Evolutionary conservation across 208 protist species (phyloP), one percentile per base, ranked within the genome.

Genomic region (Tritrichomonas musculus): DNA sequence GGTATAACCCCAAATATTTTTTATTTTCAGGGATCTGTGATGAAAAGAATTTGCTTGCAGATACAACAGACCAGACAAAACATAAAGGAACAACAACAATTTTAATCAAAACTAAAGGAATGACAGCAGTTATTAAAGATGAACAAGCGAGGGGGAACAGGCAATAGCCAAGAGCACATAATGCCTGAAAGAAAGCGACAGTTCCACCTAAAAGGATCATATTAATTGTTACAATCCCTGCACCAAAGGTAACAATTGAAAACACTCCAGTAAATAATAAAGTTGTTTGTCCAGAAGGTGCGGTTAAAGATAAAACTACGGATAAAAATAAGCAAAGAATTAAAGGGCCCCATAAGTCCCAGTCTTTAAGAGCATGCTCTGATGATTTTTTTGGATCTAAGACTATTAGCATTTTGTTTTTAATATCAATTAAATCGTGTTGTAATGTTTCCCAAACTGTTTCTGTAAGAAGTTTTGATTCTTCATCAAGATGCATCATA

Each of bases 141-240:
- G n/a, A n/a, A 5, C 25, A 30, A 39, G 41, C 44, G 25, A 50
- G 5, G 11, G 77, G 77, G 44, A 88, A 88, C 39, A 88, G n/a
- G 47, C 77, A 88, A 88, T 88, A 88, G 11, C 77, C 77, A 20
- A 88, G 41, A 8, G 77, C 77, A n/a, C 77, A 88, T 33, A 88
- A 39, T 33, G 77, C 44, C 41, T 44, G 77, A 47, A 88, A 88
- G 44, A 88, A 88, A 57, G 27, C 41, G 5, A 60, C 30, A 33
- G 77, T 88, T 53, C 77, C 47, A 5, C 77, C 77, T 20, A 88
- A 27, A 3, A 88, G 27, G n/a, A 88, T 88, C 11, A 88, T 47
- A 57, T 88, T 88, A 20, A 88, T 88, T 60, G 77, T 60, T 17
- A 88, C 44, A 33, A 88, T 33, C 17, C n/a, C 77, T 33, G n/a